Evolutionary conservation across 2,329 filamentous ascomycete species (phyloP).

Genomic region (Ustulina deusta): DNA sequence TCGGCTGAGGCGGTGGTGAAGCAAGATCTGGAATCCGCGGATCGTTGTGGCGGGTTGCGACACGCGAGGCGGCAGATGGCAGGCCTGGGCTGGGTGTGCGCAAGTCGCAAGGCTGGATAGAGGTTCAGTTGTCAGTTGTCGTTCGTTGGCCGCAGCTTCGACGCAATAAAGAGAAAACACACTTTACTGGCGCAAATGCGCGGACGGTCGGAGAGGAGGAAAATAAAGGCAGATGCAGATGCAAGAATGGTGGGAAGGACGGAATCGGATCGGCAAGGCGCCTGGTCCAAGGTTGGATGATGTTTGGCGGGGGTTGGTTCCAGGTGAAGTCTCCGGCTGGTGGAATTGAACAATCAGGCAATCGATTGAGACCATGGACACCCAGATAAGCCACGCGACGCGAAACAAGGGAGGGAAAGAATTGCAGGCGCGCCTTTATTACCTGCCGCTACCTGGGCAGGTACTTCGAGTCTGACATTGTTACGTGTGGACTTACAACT

Average conservation of each 20-base stretch:
- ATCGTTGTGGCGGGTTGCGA: not conserved
- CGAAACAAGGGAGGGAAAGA: conserved; percentile 35
- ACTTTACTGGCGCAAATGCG: conserved; percentile 19
- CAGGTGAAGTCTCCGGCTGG: conserved; percentile 9
- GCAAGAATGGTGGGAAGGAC: conserved; percentile 4
- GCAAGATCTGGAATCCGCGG: conserved; percentile 1
- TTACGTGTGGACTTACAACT: too few relatives aligned
- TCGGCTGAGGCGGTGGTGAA: conserved; percentile 13
- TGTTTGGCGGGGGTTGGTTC: conserved; percentile 32
- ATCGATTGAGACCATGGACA: conserved; percentile 30
- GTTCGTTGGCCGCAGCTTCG: not conserved
- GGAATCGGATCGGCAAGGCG: conserved; percentile 14
- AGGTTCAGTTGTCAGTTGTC: not conserved
- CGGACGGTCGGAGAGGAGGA: not conserved
- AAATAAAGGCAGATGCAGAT: not conserved
- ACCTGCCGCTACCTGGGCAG: conserved; percentile 13
- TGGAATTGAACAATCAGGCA: conserved; percentile 36
- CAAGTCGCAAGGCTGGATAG: conserved; percentile 16
- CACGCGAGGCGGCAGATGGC: not conserved
- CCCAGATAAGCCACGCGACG: conserved; percentile 40
- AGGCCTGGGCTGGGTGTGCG: conserved; percentile 12
- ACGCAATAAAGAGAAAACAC: not conserved
- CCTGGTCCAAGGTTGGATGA: conserved; percentile 20
- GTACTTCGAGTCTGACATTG: not conserved
- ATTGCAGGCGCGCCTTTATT: conserved; percentile 35